These are phyloP conservation scores for Beauveria bassiana DNA, from an alignment of 2,329 filamentous ascomycete species.

Conservation along the genomic window DNA sequence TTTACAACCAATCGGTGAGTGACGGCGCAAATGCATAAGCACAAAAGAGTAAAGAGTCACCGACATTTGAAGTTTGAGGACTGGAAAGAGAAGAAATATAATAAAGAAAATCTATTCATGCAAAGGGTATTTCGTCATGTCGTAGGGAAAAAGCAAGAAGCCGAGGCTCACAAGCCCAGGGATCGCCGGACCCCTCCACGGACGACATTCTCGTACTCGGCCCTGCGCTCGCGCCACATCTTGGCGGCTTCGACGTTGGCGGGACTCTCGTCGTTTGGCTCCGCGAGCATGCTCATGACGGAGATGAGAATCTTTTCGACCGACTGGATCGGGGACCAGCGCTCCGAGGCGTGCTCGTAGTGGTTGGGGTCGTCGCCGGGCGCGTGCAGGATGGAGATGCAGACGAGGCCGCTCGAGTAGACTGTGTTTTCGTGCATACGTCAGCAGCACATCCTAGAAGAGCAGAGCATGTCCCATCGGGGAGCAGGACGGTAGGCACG, in stretches of 20 bases:
- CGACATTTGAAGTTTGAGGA: too few species aligned
- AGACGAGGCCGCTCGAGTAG: constrained; percentile 85
- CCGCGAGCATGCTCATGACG: constrained; percentile 97
- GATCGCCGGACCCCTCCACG: constrained; percentile 72
- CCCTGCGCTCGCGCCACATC: constrained; percentile 83
- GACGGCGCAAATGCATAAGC: too few species aligned
- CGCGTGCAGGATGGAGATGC: constrained; percentile 95
- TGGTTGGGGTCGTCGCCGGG: constrained; percentile 97
- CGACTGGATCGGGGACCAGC: constrained; percentile 94
- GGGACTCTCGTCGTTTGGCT: constrained; percentile 94
- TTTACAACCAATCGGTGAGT: too few species aligned
- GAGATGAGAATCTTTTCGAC: constrained; percentile 96
- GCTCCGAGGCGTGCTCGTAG: constrained; percentile 92
- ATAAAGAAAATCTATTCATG: not conserved
- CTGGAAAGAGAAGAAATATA: too few species aligned
- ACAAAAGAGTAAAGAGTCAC: too few species aligned
- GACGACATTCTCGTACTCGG: constrained; percentile 81
- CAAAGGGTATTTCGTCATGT: not conserved
- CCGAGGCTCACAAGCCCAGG: constrained; percentile 55
- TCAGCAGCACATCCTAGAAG: too few species aligned
- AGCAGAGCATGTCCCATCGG: not conserved
- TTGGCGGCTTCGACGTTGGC: constrained; percentile 94
- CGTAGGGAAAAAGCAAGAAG: not conserved
- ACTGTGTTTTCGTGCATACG: constrained; percentile 42
- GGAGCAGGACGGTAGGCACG: not conserved